Evolutionary conservation across 306 rosid species (phyloP).

Genomic region (Trichosanthes cucumerina): DNA sequence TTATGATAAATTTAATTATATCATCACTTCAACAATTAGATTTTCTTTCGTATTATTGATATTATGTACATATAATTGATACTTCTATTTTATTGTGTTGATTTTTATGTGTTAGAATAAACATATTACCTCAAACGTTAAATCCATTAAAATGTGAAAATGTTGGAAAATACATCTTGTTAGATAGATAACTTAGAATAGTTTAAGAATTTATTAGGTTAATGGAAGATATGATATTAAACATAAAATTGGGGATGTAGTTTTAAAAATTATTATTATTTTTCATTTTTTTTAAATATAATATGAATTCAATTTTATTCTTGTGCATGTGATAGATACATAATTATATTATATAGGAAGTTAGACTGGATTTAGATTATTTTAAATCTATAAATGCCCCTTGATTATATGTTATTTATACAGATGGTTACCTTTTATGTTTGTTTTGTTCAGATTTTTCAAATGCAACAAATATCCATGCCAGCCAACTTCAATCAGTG

Average conservation of each 20-base stretch:
- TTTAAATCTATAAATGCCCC: background rate
- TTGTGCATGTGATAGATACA: background rate
- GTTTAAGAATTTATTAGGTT: too few relatives aligned
- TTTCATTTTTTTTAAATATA: background rate
- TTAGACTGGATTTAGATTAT: background rate
- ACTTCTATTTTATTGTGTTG: too few relatives aligned
- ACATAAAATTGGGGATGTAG: background rate
- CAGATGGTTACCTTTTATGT: background rate
- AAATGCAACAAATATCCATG: background rate
- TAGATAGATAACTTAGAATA: too few relatives aligned
- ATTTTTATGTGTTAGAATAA: background rate
- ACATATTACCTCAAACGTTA: too few relatives aligned
- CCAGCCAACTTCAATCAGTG: background rate
- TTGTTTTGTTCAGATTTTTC: constrained; percentile 8
- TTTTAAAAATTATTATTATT: background rate
- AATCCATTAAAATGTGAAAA: too few relatives aligned
- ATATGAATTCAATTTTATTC: background rate
- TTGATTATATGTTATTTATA: background rate
- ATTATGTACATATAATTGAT: too few relatives aligned
- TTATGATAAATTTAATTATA: too few relatives aligned
- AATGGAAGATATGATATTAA: background rate
- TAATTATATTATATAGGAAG: background rate
- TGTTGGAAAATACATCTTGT: too few relatives aligned
- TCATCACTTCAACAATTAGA: too few relatives aligned
- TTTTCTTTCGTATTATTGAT: too few relatives aligned